phyloP scores from a whole-genome alignment of 306 rosid genomes.

The Luffa aegyptiaca region DNA sequence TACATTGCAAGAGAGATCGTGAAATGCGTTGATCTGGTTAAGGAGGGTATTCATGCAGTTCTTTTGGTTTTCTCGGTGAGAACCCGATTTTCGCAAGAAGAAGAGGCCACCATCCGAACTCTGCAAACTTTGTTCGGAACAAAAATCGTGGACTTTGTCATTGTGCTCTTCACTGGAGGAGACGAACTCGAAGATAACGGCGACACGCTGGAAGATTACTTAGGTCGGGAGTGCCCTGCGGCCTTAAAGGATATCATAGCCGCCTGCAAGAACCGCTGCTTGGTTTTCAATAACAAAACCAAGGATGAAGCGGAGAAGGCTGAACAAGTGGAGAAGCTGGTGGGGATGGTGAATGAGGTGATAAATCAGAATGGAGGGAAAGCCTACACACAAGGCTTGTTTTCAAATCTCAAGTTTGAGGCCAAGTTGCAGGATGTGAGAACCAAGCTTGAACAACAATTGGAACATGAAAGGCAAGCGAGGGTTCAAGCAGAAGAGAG shows the following conservation, averaged over 20 bases:
- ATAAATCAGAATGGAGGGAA: constrained; percentile 43
- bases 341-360: constrained; percentile 40
- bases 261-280: constrained; percentile 45
- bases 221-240: constrained; percentile 45
- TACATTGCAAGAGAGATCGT: constrained; percentile 16
- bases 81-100: constrained; percentile 69
- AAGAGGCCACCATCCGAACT: constrained; percentile 48
- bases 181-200: background rate
- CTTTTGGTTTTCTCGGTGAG: constrained; percentile 64
- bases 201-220: background rate
- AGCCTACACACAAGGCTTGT: constrained; percentile 58
- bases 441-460: background rate
- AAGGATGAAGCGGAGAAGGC: constrained; percentile 38
- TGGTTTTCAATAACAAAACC: constrained; percentile 81
- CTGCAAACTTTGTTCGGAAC: constrained; percentile 65
- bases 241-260: constrained; percentile 58
- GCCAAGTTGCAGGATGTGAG: background rate
- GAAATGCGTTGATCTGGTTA: constrained; percentile 66
- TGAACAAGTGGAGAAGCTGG: constrained; percentile 51
- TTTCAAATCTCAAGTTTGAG: constrained; percentile 4
- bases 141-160: constrained; percentile 62
- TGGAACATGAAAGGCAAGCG: background rate
- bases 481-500: background rate
- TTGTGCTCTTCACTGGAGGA: background rate
- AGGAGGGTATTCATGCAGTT: constrained; percentile 84